Evolutionary conservation across 2,329 filamentous ascomycete genomes (phyloP), one percentile per base, ranked within the genome.

Genomic region (Chaetomium globosum): DNA sequence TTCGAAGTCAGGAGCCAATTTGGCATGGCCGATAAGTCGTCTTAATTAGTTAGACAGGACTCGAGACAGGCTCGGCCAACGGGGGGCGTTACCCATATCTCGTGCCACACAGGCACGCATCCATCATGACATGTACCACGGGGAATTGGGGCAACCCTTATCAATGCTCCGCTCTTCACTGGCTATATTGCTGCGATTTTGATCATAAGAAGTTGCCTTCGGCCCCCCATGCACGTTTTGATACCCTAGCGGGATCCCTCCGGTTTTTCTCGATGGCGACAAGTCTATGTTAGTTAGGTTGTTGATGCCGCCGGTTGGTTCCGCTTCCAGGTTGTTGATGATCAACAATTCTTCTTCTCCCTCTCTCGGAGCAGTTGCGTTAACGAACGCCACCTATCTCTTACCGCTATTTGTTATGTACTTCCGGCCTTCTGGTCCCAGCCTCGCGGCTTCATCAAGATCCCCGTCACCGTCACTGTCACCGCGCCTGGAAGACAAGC

Each of bases 401-500:
- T 48, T 48, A 48, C 21, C 46, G 46, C 46, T 19, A 23, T 48
- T 43, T 43, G 16, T 43, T 43, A 43, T 43, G 16, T 43, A 43
- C 39, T 43, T 19, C 36, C 16, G 36, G 36, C 13, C 36, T 13
- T 39, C 36, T 39, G 36, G 36, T 43, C 39, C 39, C 46, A 48
- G 10, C 46, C 46, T 48, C 46, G 9, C 46, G 7, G n/a, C n/a
- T 48, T 48, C 46, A 23, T 23, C n/a, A 48, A 48, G 7, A 43
- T 43, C 16, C 39, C 39, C 16, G 39, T 43, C 39, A n/a, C 39
- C 39, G 39, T n/a, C 39, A 43, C 21, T 8, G n/a, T 39, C 9
- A 12, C 21, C 31, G 31, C 31, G 31, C 19, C 57, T 63, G 63
- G 60, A 66, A 53, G 36, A 54, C 53, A 67, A 65, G 61, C 56